Evolutionary conservation across 805 yeast species (phyloP).

Genomic region (Yarrowia divulgata): DNA sequence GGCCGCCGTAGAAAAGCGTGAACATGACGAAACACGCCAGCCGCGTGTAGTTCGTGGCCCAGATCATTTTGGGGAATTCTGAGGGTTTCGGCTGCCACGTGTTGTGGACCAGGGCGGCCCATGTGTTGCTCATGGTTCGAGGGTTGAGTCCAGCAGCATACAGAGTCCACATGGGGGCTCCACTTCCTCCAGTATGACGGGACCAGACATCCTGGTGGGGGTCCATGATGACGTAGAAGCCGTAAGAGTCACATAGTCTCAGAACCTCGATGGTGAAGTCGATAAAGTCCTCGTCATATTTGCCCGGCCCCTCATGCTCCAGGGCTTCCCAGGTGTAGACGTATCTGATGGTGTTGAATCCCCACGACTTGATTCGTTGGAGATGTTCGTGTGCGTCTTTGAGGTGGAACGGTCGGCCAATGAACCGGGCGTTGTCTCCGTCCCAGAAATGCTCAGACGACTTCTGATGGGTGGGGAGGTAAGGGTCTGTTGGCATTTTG

Average conservation of each 20-base stretch:
- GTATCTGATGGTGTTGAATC: slow-evolving; percentile 79
- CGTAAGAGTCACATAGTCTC: slow-evolving; percentile 63
- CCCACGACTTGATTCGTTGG: slow-evolving; percentile 74
- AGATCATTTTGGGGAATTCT: slow-evolving; percentile 83
- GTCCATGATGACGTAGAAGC: slow-evolving; percentile 80
- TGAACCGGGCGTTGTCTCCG: slow-evolving; percentile 72
- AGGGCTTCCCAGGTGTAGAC: slow-evolving; percentile 92
- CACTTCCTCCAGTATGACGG: slow-evolving; percentile 87
- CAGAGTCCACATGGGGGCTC: slow-evolving; percentile 93
- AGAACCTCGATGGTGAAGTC: slow-evolving; percentile 72
- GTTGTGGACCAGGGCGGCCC: slow-evolving; percentile 83
- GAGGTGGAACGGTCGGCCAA: slow-evolving; percentile 78
- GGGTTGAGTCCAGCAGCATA: slow-evolving; percentile 91
- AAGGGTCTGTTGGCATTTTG: slow-evolving; percentile 71
- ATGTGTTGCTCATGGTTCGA: slow-evolving; percentile 65
- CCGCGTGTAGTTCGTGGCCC: slow-evolving; percentile 87
- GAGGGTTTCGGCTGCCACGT: slow-evolving; percentile 49
- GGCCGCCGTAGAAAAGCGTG: slow-evolving; percentile 83
- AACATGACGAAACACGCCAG: slow-evolving; percentile 83
- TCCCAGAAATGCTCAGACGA: slow-evolving; percentile 58
- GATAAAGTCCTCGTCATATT: slow-evolving; percentile 77
- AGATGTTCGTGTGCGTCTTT: slow-evolving; percentile 75
- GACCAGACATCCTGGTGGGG: slow-evolving; percentile 97
- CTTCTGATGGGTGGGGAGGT: slow-evolving; percentile 52
- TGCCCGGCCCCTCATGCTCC: slow-evolving; percentile 86